Base-by-base conservation (phyloP, 306 rosid species). In the Alnus rubra region DNA sequence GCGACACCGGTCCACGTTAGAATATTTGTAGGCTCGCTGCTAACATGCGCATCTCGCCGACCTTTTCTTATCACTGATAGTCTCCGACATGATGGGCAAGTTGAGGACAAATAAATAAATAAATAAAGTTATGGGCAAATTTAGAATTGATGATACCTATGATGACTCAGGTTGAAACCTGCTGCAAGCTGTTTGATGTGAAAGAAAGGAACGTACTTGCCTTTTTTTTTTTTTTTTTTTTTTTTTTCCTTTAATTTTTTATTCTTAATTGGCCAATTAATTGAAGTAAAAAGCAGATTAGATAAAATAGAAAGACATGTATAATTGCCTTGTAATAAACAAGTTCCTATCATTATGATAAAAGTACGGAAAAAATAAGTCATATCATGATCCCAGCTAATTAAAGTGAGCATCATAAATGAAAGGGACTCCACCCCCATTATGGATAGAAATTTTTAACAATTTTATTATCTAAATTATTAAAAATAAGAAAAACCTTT, bases 71-170 rank as follows among this genome's bases (percentile, higher is more conserved):
- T 65, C 64, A 16, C 47, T 45, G 56, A 6, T 79, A 23, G 28
- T 23, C 28, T 23, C 28, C 28, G 28, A 33, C 5, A 64, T 54
- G 55, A 75, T 59, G 42, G 37, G 71, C 89, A 74, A 74, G 79
- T 83, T 79, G 87, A 59, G 28, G 6, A 28, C 6, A 28, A 28
- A 10, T 37, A 28, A 0, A 35, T 15, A n/a, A 16, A n/a, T 2
- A 8, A 55, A 55, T 5, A 55, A 55, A 58, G 59, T 23, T 50
- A 23, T 49, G 14, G 7, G 63, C 83, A 78, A 84, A 78, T 84
- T 79, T 82, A 47, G 44, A 72, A 56, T 15, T 53, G 48, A 75
- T 39, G 4, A 4, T 3, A 35, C 74, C 80, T 73, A 73, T 82
- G 19, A 75, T 47, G 65, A 3, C 70, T 39, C 54, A 47, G 7